Evolutionary conservation across 768 basidiomycete species (phyloP).

Genomic region (Lactarius quietus): DNA sequence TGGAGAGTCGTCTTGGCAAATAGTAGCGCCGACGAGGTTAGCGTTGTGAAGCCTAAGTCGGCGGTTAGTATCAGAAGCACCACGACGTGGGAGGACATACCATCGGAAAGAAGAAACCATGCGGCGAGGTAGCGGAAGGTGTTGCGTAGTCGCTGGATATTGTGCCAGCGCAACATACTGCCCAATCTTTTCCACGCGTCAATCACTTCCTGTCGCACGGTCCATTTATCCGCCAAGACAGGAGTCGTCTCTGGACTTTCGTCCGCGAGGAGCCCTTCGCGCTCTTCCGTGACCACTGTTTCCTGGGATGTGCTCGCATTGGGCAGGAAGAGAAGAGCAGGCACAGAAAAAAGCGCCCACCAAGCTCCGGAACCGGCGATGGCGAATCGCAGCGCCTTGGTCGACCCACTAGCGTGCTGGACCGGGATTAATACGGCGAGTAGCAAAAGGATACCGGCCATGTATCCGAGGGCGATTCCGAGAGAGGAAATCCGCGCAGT

Average conservation of each 20-base stretch:
- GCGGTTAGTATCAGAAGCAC: neutral
- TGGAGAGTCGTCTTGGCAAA: constrained; percentile 87
- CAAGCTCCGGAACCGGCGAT: constrained; percentile 83
- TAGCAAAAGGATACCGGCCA: constrained; percentile 74
- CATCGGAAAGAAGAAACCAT: constrained; percentile 94
- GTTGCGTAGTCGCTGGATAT: constrained; percentile 71
- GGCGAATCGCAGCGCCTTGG: constrained; percentile 73
- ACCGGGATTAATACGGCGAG: constrained; percentile 79
- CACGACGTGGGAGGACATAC: constrained; percentile 40
- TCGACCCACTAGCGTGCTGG: constrained; percentile 64
- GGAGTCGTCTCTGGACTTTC: neutral
- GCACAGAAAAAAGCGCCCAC: constrained; percentile 84
- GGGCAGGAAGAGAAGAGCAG: constrained; percentile 74
- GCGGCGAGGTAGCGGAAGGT: constrained; percentile 89
- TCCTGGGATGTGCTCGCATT: constrained; percentile 31
- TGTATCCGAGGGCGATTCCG: constrained; percentile 85
- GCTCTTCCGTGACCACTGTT: constrained; percentile 20
- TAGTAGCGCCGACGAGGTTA: constrained; percentile 87
- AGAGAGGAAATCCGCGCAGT: constrained; percentile 81
- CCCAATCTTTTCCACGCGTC: constrained; percentile 76
- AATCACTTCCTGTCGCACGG: constrained; percentile 47
- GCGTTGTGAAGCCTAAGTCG: constrained; percentile 78
- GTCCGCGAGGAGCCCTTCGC: constrained; percentile 19
- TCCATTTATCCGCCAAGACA: constrained; percentile 37
- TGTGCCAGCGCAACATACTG: constrained; percentile 65